Base-by-base conservation (phyloP, 2,329 filamentous ascomycete species). In the Epichloe elymi region DNA sequence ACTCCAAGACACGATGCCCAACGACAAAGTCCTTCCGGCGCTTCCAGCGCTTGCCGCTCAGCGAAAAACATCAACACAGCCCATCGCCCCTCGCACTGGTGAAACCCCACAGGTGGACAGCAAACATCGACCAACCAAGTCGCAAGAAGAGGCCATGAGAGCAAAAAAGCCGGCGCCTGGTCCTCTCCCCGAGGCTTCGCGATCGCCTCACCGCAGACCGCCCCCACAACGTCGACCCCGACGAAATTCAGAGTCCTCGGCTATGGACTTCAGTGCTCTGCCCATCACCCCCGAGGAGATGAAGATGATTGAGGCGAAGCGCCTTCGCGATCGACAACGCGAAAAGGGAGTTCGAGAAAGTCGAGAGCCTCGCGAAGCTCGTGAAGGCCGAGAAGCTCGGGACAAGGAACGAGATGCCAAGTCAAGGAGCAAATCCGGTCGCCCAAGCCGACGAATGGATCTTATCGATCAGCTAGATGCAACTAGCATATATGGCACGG, bases 381-480 rank as follows among this genome's bases (percentile, higher is more conserved):
- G 58, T 10, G 58, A 64, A 41, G 55, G 77, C 44, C 76, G 79
- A 50, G 71, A 73, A 43, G 70, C 73, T 55, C 67, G 70, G 33
- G 47, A 54, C 26, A 75, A 79, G 53, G 51, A 52, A 19, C 51
- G 52, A 36, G 61, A 61, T 17, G 56, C 57, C 26, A 64, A 67
- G 52, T 74, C 75, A 53, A 75, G 70, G 57, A 73, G 75, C 60
- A 74, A 72, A 57, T 60, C 67, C 11, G 74, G 75, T 52, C 67
- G 69, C 46, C 65, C 69, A 12, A 75, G 68, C 58, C 66, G 72
- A 49, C 76, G 74, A 57, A 68, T 97, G 57, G 93, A 98, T 65
- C 79, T 97, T 44, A 97, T 98, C 61, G 93, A 98, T 70, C 91
- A 96, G 66, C 74, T 98, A 57, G 93, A 97, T 71, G 90, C 93